phyloP scores from a whole-genome alignment of 1,284 basidiomycete species.

The Ceratobasidium sp. region DNA sequence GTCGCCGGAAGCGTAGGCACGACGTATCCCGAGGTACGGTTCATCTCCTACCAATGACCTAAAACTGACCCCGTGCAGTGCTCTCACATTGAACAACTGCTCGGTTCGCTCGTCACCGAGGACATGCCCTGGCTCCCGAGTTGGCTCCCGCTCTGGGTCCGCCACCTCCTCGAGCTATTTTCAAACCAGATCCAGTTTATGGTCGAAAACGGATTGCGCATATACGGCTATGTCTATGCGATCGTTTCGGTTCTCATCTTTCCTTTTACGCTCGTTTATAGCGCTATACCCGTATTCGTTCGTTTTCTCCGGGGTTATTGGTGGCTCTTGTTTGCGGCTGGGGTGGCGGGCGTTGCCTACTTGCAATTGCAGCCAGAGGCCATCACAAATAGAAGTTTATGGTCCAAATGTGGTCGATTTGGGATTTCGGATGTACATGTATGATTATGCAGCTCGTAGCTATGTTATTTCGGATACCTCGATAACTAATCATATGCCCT shows the following conservation, averaged over 20 bases:
- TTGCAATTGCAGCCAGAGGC: constrained; percentile 23
- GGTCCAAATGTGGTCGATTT: too few species aligned
- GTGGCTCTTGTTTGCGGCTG: constrained; percentile 14
- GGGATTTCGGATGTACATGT: constrained; percentile 25
- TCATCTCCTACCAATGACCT: not conserved
- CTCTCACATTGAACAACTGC: constrained; percentile 26
- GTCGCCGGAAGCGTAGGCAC: constrained; percentile 21
- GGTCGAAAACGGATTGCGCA: constrained; percentile 29
- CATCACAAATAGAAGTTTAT: not conserved
- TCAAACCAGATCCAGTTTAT: constrained; percentile 34
- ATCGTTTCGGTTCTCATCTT: constrained; percentile 1
- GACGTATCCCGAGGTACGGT: constrained; percentile 18
- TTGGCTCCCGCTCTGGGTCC: constrained; percentile 36
- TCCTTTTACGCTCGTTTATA: not conserved
- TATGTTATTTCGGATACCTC: constrained; percentile 11
- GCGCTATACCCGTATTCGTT: not conserved
- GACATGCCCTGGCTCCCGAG: constrained; percentile 37
- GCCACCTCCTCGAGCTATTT: constrained; percentile 31
- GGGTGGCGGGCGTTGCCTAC: constrained; percentile 7
- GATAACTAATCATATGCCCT: constrained; percentile 1
- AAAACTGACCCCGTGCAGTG: constrained; percentile 2
- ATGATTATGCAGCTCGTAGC: constrained; percentile 25
- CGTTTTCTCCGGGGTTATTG: constrained; percentile 14
- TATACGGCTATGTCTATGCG: constrained; percentile 25
- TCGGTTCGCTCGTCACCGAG: constrained; percentile 30